These are phyloP conservation scores for Pisolithus tinctorius DNA, from an alignment of 768 basidiomycete species.

Conservation along the genomic window DNA sequence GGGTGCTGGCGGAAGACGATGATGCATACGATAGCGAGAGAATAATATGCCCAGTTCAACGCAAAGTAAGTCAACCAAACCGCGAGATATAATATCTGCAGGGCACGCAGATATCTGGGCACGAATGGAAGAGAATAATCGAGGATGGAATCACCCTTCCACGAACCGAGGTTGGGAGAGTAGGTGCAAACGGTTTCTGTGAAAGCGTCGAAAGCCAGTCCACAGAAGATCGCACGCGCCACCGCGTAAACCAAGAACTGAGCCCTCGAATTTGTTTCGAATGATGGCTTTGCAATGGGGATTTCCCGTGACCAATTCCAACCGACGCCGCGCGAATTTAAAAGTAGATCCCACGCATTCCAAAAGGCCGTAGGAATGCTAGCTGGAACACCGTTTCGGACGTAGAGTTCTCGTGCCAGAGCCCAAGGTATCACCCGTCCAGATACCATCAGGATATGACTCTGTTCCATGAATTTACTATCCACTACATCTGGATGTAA, in stretches of 20 bases:
- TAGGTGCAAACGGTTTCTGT: conserved; percentile 18
- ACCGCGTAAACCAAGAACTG: conserved; percentile 11
- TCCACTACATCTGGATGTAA: neutral
- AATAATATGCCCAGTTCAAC: conserved; percentile 37
- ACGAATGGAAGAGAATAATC: conserved; percentile 26
- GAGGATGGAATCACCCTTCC: conserved; percentile 32
- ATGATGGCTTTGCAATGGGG: conserved; percentile 8
- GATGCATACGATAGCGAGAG: conserved; percentile 38
- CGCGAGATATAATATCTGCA: conserved; percentile 34
- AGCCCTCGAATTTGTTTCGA: conserved; percentile 11
- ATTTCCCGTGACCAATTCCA: conserved; percentile 19
- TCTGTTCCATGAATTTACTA: conserved; percentile 5
- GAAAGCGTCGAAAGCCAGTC: conserved; percentile 3
- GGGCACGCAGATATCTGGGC: conserved; percentile 31
- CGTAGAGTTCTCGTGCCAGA: conserved; percentile 10
- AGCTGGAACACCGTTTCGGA: conserved; percentile 4
- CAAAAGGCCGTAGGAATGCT: conserved; percentile 11
- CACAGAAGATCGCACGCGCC: neutral
- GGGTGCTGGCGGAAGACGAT: conserved; percentile 40
- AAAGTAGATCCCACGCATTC: conserved; percentile 20
- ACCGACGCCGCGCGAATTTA: conserved; percentile 17
- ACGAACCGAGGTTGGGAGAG: conserved; percentile 32
- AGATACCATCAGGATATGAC: conserved; percentile 8
- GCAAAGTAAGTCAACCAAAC: conserved; percentile 40
- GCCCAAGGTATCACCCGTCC: conserved; percentile 17